Base-by-base conservation (phyloP, 1,284 basidiomycete genomes). In the Ceratobasidium sp. region DNA sequence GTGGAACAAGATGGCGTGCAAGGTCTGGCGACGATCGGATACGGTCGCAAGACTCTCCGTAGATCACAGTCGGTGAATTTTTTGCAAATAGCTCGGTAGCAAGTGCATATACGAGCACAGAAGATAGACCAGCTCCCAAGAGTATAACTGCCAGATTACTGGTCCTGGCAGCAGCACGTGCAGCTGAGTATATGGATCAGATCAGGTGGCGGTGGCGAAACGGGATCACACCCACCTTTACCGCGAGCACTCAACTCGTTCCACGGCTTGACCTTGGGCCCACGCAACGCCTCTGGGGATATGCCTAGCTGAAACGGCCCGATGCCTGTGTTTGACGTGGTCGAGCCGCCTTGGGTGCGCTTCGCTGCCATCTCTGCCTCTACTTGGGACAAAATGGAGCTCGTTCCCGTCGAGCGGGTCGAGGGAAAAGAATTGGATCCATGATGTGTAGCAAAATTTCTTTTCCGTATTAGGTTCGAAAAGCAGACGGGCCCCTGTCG, bases 31-130 rank as follows among this genome's bases (percentile, higher is more conserved):
- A 95, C 8, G 85, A 83, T 76, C 91, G 88, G 74, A 97, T 92
- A 72, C 89, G 86, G 74, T 95, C 90, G 79, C 94, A 95, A 14
- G 94, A 93, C 75, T 94, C 88, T 48, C 88, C 88, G 79, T 95
- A 96, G n/a, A 97, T 83, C 34, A 96, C 93, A 1, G 93, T 94
- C 1, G 95, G 93, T 34, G 94, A 96, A 81, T 97, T 98, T 78
- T 87, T 90, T 16, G 94, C 95, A 80, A 97, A 96, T 5, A 97
- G 85, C 79, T 85, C 84, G 30, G 83, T 83, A 0, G 80, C 82
- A 6, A 85, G 79, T 1, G 84, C 81, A 60, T 84, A 94, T n/a
- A 91, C 83, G 43, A 96, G 85, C 58, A 96, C 84, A 9, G 89
- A 88, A 52, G 93, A 93, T 39, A 93, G 84, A 36, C 89, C 91